A percentile compares a stretch with the other conserved stretches of the same genome.
phyloP scores from a whole-genome alignment of 805 yeast genomes.

The Wickerhamomyces kurtzmanii region DNA sequence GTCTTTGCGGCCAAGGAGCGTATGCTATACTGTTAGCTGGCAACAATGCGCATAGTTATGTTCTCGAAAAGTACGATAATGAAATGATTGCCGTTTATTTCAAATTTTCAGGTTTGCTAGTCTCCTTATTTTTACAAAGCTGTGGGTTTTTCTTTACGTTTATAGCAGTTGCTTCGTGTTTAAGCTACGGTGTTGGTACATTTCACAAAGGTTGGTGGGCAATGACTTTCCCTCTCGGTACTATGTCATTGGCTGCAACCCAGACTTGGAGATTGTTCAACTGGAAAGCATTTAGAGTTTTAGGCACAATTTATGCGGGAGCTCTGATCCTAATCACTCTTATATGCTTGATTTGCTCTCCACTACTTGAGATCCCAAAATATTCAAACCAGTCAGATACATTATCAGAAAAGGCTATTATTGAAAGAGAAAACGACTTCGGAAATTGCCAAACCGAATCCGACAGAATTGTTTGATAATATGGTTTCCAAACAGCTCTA shows the following conservation, averaged over 20 bases:
- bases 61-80: constrained; percentile 8
- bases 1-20: constrained; percentile 81
- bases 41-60: constrained; percentile 22
- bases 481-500: too few relatives aligned
- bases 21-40: constrained; percentile 55
- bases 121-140: constrained; percentile 36
- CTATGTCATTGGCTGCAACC: constrained; percentile 54
- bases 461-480: too few relatives aligned
- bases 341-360: too few relatives aligned
- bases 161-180: constrained; percentile 25
- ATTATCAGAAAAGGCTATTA: too few relatives aligned
- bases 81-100: constrained; percentile 19
- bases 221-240: constrained; percentile 85
- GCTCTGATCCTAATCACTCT: constrained; percentile 36
- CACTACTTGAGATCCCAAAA: too few relatives aligned
- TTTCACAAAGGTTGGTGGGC: constrained; percentile 67
- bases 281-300: constrained; percentile 47
- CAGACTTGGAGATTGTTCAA: constrained; percentile 40
- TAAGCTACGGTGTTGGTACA: constrained; percentile 20
- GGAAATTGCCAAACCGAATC: too few relatives aligned
- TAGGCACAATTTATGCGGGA: constrained; percentile 53
- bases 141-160: constrained; percentile 52
- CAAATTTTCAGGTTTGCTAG: constrained; percentile 24
- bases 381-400: too few relatives aligned
- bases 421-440: too few relatives aligned